Conservation (phyloP, 192 early-diverging fungal genomes). For the Backusella luteola region DNA sequence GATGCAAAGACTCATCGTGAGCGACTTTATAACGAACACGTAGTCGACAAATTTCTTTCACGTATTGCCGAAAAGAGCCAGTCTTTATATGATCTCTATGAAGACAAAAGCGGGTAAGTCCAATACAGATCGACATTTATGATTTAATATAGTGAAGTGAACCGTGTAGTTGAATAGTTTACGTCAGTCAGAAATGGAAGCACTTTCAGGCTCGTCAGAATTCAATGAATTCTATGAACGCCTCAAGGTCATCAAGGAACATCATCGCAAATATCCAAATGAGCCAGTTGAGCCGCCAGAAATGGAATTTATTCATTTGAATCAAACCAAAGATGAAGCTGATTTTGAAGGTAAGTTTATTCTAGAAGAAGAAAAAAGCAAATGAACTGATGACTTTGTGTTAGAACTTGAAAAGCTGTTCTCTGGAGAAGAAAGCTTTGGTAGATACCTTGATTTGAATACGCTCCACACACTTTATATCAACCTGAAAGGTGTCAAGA, state of each 20-base stretch:
- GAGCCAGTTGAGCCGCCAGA: conserved; percentile 78
- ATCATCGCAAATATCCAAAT: conserved; percentile 78
- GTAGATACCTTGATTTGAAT: conserved; percentile 87
- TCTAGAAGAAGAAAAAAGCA: neutral
- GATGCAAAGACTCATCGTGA: conserved; percentile 82
- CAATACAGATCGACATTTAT: neutral
- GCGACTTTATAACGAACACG: conserved; percentile 77
- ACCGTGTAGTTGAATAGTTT: conserved; percentile 35
- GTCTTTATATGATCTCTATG: conserved; percentile 61
- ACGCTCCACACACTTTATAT: conserved; percentile 76
- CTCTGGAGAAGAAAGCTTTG: conserved; percentile 88
- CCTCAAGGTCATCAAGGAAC: conserved; percentile 76
- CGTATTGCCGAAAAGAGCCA: conserved; percentile 67
- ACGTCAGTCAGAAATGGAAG: conserved; percentile 66
- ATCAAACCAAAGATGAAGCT: conserved; percentile 45
- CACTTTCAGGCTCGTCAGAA: conserved; percentile 63
- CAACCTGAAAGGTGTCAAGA: conserved; percentile 69
- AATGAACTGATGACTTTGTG: neutral
- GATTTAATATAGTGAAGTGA: too few species aligned
- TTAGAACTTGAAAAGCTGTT: conserved; percentile 81
- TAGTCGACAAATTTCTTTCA: conserved; percentile 67
- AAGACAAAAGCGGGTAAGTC: conserved; percentile 69
- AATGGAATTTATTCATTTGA: conserved; percentile 60
- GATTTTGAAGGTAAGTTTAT: conserved; percentile 25
- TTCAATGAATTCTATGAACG: conserved; percentile 89